These are phyloP conservation scores for Cynanchum wilfordii DNA, from an alignment of 257 asterid genomes.

Conservation along the genomic window DNA sequence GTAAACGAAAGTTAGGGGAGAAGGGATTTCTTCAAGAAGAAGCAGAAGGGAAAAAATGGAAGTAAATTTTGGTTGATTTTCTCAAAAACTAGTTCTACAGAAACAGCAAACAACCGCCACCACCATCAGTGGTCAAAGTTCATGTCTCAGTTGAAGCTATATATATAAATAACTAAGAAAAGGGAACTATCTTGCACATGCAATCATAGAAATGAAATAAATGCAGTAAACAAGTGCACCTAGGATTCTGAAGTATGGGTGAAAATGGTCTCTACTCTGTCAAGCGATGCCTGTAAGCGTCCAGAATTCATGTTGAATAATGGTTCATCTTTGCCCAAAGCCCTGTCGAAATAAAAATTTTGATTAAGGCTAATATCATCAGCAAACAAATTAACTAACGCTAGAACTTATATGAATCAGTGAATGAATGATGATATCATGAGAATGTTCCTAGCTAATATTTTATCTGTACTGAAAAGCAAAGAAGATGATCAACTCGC, in stretches of 20 bases:
- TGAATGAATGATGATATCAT: not conserved
- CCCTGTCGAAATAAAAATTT: slow-evolving; percentile 42
- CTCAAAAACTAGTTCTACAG: not conserved
- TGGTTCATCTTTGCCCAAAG: slow-evolving; percentile 73
- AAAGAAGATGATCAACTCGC: slow-evolving; percentile 34
- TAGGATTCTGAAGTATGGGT: slow-evolving; percentile 25
- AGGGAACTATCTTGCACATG: not conserved
- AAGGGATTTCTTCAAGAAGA: not conserved
- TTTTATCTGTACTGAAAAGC: not conserved
- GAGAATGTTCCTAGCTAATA: not conserved
- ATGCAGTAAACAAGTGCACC: not conserved
- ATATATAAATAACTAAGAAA: not conserved
- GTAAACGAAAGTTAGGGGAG: not conserved
- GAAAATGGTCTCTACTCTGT: slow-evolving; percentile 84
- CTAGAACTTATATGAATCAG: not conserved
- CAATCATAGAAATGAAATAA: not conserved
- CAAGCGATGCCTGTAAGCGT: slow-evolving; percentile 80
- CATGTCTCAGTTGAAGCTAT: not conserved
- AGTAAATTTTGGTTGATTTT: not conserved
- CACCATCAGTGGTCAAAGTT: no score
- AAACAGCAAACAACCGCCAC: not conserved
- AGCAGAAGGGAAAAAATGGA: not conserved
- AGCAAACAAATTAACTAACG: not conserved
- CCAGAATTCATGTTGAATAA: slow-evolving; percentile 92
- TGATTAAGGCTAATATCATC: not conserved